Conservation (phyloP, 2,329 filamentous ascomycete species). For the Colletotrichum graminicola region DNA sequence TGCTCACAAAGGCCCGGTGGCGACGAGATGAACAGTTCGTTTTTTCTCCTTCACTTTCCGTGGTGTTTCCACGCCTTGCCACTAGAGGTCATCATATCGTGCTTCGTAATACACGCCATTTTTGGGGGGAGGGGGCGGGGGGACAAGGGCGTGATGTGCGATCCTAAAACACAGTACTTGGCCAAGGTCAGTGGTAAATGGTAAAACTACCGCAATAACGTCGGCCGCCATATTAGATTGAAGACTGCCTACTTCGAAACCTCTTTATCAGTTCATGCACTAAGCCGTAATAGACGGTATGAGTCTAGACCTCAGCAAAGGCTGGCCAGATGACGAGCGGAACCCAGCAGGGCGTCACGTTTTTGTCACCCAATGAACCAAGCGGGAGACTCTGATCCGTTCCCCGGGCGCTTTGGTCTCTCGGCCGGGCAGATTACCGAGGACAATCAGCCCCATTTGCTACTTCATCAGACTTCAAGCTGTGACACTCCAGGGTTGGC, state of each 20-base stretch:
- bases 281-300: background rate
- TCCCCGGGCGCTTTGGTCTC: constrained; percentile 27
- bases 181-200: background rate
- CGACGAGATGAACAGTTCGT: background rate
- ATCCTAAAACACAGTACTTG: background rate
- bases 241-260: background rate
- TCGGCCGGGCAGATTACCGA: constrained; percentile 19
- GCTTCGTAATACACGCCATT: background rate
- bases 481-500: constrained; percentile 27
- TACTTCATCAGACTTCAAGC: constrained; percentile 34
- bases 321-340: background rate
- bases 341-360: background rate
- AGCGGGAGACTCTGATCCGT: constrained; percentile 22
- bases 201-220: background rate
- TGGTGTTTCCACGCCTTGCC: background rate
- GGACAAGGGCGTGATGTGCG: background rate
- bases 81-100: background rate
- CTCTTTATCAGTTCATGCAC: background rate
- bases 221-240: background rate
- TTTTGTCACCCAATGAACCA: background rate
- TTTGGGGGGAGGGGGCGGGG: too few species aligned
- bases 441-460: constrained; percentile 18
- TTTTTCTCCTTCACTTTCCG: background rate
- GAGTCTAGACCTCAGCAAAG: background rate
- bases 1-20: too few species aligned